These are phyloP conservation scores for Rhododendron henanense DNA, from an alignment of 148 eudicot genomes.

Conservation along the genomic window DNA sequence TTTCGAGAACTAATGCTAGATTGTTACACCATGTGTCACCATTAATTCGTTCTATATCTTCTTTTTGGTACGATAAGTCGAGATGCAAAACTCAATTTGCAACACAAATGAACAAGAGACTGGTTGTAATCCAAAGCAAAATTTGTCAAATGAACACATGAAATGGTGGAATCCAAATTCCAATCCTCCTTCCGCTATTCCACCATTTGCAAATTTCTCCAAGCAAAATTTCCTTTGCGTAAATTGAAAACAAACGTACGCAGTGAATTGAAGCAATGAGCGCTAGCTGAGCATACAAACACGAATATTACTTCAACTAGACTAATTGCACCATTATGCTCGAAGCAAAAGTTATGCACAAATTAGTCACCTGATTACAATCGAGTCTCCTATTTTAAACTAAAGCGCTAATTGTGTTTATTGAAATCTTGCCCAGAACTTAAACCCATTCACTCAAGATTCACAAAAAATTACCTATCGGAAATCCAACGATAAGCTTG, in stretches of 20 bases:
- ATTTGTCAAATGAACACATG: background rate
- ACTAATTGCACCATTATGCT: no score
- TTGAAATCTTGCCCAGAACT: background rate
- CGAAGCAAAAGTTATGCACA: background rate
- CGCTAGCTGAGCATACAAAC: background rate
- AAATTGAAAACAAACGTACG: background rate
- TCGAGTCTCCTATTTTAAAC: background rate
- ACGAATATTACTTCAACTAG: no score
- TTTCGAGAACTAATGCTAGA: background rate
- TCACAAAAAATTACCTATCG: constrained; percentile 36
- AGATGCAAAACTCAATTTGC: background rate
- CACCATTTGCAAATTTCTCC: background rate
- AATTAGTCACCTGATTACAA: background rate
- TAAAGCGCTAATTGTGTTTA: background rate
- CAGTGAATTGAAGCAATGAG: background rate
- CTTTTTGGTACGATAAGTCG: no score
- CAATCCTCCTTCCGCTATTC: background rate
- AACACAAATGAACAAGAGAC: background rate
- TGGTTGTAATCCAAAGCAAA: background rate
- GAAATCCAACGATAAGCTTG: constrained; percentile 71
- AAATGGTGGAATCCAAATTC: background rate
- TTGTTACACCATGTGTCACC: background rate
- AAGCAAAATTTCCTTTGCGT: background rate
- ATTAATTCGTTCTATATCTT: background rate
- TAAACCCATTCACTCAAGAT: background rate